Percentiles rank a stretch among this genome's conserved stretches.
These are phyloP conservation scores for Eremochloa ophiuroides DNA, from an alignment of 176 grass and related monocot genomes.

Conservation along the genomic window DNA sequence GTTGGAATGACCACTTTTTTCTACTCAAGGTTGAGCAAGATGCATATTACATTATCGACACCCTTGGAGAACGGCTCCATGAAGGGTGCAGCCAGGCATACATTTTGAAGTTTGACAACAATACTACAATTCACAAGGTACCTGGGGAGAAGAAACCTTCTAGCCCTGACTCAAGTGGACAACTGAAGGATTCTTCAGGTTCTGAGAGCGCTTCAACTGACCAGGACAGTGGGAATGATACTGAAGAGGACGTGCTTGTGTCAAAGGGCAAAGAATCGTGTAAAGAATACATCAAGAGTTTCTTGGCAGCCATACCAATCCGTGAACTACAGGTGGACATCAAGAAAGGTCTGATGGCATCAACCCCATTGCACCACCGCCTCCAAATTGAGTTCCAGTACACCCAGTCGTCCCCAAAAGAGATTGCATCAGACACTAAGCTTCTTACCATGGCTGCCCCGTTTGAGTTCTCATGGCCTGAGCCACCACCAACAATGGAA, in stretches of 20 bases:
- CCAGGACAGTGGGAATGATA: conserved; percentile 20
- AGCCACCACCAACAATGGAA: conserved; percentile 11
- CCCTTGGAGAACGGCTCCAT: conserved; percentile 76
- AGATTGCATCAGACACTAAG: conserved; percentile 3
- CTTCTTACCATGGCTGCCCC: background rate
- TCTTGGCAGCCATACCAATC: conserved; percentile 79
- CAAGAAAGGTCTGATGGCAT: conserved; percentile 42
- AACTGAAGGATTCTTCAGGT: conserved; percentile 37
- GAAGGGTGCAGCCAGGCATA: conserved; percentile 92
- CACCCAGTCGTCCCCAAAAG: conserved; percentile 24
- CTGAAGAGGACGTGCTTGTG: conserved; percentile 27
- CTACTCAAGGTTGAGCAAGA: conserved; percentile 73
- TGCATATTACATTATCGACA: conserved; percentile 85
- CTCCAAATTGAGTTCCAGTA: conserved; percentile 94
- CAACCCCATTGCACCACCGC: conserved; percentile 51
- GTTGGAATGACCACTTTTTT: conserved; percentile 99
- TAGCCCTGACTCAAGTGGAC: conserved; percentile 44
- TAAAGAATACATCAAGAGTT: conserved; percentile 87
- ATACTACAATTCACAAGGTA: conserved; percentile 30
- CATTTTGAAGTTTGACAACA: conserved; percentile 68
- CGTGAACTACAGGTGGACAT: conserved; percentile 69
- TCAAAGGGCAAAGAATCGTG: conserved; percentile 60
- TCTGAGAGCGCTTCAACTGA: conserved; percentile 16
- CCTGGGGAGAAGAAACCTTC: conserved; percentile 23
- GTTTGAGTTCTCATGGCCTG: conserved; percentile 53